Evolutionary conservation across 768 basidiomycete species (phyloP), one percentile per base, ranked within the genome.

Genomic region (Rhizopogon salebrosus): DNA sequence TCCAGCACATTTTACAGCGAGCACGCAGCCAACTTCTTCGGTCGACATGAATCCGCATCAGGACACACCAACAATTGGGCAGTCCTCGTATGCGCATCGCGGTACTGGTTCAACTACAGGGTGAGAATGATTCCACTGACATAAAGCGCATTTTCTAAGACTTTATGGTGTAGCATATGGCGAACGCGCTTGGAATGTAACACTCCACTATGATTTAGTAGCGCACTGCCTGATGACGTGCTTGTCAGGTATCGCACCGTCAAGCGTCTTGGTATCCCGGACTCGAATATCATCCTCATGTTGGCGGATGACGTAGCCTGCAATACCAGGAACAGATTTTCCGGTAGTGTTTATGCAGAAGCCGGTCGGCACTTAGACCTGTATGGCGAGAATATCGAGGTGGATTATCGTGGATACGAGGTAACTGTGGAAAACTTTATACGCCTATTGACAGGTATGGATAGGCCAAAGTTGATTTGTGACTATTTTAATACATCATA

Each of bases 211-310:
- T 6, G 7, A 37, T 10, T 8, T 37, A 22, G 36, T 45, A 41
- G 50, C 46, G 42, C 52, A 49, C n/a, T 56, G 24, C 51, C 49
- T 46, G 31, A 37, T 46, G 31, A 37, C 35, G 36, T 18, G 16
- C 38, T 43, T 22, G 22, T 10, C 57, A 94, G 92, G 92, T 98
- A 98, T 65, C 91, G 97, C 53, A 98, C 95, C 1, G 93, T 99
- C 51, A 98, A 99, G 66, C 87, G 95, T 6, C 82, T 99, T 9
- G 97, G 97, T 13, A 97, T 99, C 54, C 95, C 97, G 18, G 97
- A 99, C 73, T 94, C 92, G 10, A 95, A 98, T 61, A 98, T 99
- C 67, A 95, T 99, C 69, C 85, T 99, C 49, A 98, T 98, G 97
- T 80, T 99, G 48, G 92, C 95, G 6, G 97, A 99, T 67, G 97